A percentile compares a stretch with the other conserved stretches of the same genome.
These are phyloP conservation scores for Filobasidium uniguttulatum DNA, from an alignment of 1,284 basidiomycete species.

Conservation along the genomic window DNA sequence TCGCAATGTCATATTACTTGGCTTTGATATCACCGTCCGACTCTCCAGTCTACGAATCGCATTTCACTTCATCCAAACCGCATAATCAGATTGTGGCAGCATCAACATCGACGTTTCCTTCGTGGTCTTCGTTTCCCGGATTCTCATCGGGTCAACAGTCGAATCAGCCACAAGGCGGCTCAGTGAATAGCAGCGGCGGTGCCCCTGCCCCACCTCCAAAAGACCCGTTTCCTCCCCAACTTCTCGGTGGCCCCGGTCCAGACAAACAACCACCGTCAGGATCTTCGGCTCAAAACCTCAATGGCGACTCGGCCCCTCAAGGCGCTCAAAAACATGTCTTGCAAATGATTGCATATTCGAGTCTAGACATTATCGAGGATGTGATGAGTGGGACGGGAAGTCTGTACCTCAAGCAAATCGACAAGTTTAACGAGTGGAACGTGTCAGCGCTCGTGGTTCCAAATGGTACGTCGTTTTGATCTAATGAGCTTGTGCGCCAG, in stretches of 20 bases:
- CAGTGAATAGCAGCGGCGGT: background rate
- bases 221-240: conserved; percentile 9
- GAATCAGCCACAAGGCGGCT: conserved; percentile 13
- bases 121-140: conserved; percentile 30
- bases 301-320: conserved; percentile 6
- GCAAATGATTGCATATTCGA: conserved; percentile 92
- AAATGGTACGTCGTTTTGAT: conserved; percentile 47
- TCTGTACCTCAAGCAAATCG: conserved; percentile 82
- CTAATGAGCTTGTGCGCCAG: too few relatives aligned
- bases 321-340: conserved; percentile 65
- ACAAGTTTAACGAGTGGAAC: conserved; percentile 95
- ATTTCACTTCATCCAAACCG: conserved; percentile 28
- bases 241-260: conserved; percentile 7
- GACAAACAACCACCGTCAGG: background rate
- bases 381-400: conserved; percentile 67
- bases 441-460: conserved; percentile 87
- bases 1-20: conserved; percentile 37
- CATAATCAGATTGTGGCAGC: conserved; percentile 10
- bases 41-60: conserved; percentile 34
- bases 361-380: conserved; percentile 81
- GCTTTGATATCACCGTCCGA: conserved; percentile 36
- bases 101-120: conserved; percentile 23
- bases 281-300: conserved; percentile 6
- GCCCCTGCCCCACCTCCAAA: background rate
- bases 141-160: conserved; percentile 19